Evolutionary conservation across 1,284 basidiomycete species (phyloP), one percentile per base, ranked within the genome.

Genomic region (Vanrija sp.): DNA sequence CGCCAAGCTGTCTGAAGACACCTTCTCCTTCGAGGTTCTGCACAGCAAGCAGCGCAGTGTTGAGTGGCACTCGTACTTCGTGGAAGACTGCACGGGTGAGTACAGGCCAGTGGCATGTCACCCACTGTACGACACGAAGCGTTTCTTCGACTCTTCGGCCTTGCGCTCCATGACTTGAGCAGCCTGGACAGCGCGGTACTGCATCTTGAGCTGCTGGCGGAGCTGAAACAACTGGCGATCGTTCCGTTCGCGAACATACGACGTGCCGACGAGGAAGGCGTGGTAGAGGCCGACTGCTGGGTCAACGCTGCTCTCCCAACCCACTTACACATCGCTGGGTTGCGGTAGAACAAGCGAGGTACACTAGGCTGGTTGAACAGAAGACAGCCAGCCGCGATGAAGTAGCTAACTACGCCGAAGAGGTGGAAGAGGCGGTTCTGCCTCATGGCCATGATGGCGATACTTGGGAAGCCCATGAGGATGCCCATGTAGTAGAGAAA

Each of bases 21-120:
- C 66, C 56, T 49, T 75, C 83, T 1, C 88, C 88, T 57, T 87
- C 85, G 80, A 93, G 85, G 67, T 95, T 94, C 75, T 94, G 90
- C 12, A 92, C 86, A 0, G 90, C 89, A 27, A 93, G 78, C 8
- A 92, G 76, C 2, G 90, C 91, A 27, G 89, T 92, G 67, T 94
- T 94, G 56, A 94, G 78, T n/a, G 91, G 91, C 44, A 95, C 90
- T 61, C 91, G 84, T 68, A 91, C 89, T 79, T 89, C 69, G 57
- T 73, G 71, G 51, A 73, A 73, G 60, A 72, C 65, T 68, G 41
- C 18, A 18, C 31, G 9, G 18, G 18, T 41, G 15, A 20, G 14
- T 8, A 15, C 5, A 10, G 19, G 4, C 8, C 22, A n/a, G 14
- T 4, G 20, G 10, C 8, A 5, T 16, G 1, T 0, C 15, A 75